Base-by-base conservation (phyloP, 208 protist genomes). In the Acanthamoeba royreba region DNA sequence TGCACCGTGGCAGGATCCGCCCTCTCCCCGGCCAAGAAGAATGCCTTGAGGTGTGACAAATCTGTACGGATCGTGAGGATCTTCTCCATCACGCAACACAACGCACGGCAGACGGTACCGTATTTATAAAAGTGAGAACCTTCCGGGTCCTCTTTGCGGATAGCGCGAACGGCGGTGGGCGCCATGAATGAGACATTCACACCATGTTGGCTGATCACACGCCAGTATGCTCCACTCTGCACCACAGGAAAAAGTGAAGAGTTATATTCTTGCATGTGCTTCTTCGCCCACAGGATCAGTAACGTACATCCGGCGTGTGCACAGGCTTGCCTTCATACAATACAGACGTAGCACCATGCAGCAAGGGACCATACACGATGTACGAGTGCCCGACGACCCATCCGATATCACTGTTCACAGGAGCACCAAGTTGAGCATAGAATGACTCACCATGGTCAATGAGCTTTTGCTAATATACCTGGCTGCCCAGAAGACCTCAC, bases 321-420 rank as follows among this genome's bases (percentile, higher is more conserved):
- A 96, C 77, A 25, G 95, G 95, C 61, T 96, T 96, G 22, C 95
- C 95, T 63, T 96, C 95, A 55, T 95, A 96, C 25, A 96, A 11
- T 25, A 96, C 46, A 25, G 93, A 63, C 25, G 95, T 95, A 38
- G 33, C 38, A 31, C 95, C 95, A 7, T 92, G 2, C 1, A 96
- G 38, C 22, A 96, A 93, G 11, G 95, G 95, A 25, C 69, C 95
- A 58, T 96, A 96, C 15, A 92, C 93, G 55, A 96, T 96, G 77
- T 96, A 96, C 42, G 46, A 86, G 15, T 95, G 93, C 19, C 95
- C 95, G 9, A 96, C 95, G 28, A 96, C 95, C 95, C 95, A 94
- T 15, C 94, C 94, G 28, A 96, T 72, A 35, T 94, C 91, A 33
- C 19, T 17, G 13, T 33, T 33, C n/a, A 49, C 93, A 25, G 1